Base-by-base conservation (phyloP, 192 early-diverging fungal genomes). In the Coemansia sp. region DNA sequence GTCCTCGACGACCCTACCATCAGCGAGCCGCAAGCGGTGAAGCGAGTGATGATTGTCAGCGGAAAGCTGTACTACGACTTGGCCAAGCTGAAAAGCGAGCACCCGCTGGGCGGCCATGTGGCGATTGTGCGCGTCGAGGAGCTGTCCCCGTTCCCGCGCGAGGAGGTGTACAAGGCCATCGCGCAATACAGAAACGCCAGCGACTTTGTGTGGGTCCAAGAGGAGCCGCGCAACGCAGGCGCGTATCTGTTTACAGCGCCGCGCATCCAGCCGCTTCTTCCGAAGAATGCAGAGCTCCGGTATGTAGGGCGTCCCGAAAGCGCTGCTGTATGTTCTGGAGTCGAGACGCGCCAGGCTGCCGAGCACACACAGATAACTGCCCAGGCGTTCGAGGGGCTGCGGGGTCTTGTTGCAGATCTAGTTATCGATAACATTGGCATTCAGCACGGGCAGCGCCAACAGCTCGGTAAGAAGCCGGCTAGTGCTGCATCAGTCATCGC, bases 61-160 rank as follows among this genome's bases (percentile, higher is more conserved):
- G 96, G 96, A 45, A 96, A 95, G 81, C 63, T 95, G 7, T 97
- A 94, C 74, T 98, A 97, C 73, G 95, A 98, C 63, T 79, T 98
- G 32, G 83, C 88, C 17, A 95, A 93, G 76, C 73, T 83, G 45
- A 86, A 92, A 66, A 85, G 85, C 56, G 84, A 88, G 59, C 78
- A 83, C 49, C 88, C 85, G 33, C 76, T 86, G 17, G 85, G 89
- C 50, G 81, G 87, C 41, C 82, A 84, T 59, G 89, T 95, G 32
- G 92, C 93, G 0, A 83, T 98, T 77, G 84, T 97, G 56, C 85
- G 95, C 62, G 65, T 98, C 53, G 96, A 98, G 81, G 96, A 98
- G 83, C 75, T 98, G 63, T 87, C 88, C 34, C 96, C 96, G 38
- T 94, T 97, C 85, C 96, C 96, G 5, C 84, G 81, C 40, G 76